Base-by-base conservation (phyloP, 306 rosid species). In the Prunus armeniaca region DNA sequence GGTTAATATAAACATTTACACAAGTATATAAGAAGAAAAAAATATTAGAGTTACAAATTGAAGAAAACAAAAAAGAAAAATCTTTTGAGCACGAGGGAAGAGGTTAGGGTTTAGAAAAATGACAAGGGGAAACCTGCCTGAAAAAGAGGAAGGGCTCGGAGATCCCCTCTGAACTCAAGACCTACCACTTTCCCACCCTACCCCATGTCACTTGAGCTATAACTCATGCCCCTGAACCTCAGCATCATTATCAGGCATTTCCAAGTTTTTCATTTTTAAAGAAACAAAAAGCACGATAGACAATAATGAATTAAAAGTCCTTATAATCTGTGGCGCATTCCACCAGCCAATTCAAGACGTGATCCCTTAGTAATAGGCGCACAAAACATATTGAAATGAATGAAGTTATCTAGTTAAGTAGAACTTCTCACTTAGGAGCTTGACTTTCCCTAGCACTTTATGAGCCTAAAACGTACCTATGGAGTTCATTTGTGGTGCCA, bases 391-490 rank as follows among this genome's bases (percentile, higher is more conserved):
- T 34, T 34, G 41, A 34, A 34, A 34, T 34, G 41, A 34, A 34
- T 8, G 41, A 34, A 34, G 8, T 5, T 34, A 34, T 34, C 41
- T 34, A 34, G 41, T 34, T 34, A 1, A 34, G 41, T 34, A 34
- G 8, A 34, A 34, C 8, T 34, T 34, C 41, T 34, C 41, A 34
- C 8, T 34, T 34, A 6, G 41, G 41, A 34, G 41, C 1, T 34
- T 34, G 41, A 34, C 41, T 34, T 34, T 5, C 41, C 41, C 41
- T 34, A 5, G 41, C 8, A 34, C 8, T 34, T 34, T 34, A 34
- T 34, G 41, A 34, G 41, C 41, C 51, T 38, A 22, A 5, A 72
- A 52, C 43, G 50, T 89, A 94, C 97, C 97, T 92, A 78, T 46
- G 88, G 55, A 76, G 63, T 63, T 84, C 88, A 22, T 82, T 77